Evolutionary conservation across 129 eudicot genomes (phyloP).

Genomic region (Flaveria ramosissima): DNA sequence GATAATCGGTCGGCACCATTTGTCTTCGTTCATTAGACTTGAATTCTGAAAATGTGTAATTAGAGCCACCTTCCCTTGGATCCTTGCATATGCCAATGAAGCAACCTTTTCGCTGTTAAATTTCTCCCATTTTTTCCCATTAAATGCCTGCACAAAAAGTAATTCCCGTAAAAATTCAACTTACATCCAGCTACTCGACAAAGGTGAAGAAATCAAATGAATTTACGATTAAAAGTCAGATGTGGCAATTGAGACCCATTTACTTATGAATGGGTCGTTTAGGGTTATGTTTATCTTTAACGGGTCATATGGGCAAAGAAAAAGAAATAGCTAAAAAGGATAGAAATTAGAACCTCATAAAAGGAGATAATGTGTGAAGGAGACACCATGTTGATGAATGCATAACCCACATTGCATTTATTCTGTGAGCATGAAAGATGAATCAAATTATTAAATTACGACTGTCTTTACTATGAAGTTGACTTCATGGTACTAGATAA

Average conservation of each 20-base stretch:
- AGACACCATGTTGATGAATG: slow-evolving; percentile 89
- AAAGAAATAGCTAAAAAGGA: slow-evolving; percentile 4
- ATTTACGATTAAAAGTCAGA: neutral
- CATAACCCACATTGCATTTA: slow-evolving; percentile 96
- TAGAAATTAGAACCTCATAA: slow-evolving; percentile 55
- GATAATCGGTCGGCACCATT: slow-evolving; percentile 84
- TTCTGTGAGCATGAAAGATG: slow-evolving; percentile 52
- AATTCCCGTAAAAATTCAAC: slow-evolving; percentile 5
- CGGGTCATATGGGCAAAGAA: neutral
- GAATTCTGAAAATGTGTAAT: slow-evolving; percentile 91
- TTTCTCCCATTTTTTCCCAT: slow-evolving; percentile 93
- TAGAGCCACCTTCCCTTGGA: slow-evolving; percentile 83
- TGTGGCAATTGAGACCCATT: neutral
- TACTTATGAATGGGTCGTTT: neutral
- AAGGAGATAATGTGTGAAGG: slow-evolving; percentile 82
- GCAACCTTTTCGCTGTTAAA: slow-evolving; percentile 94
- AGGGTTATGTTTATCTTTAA: neutral
- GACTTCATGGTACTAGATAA: neutral
- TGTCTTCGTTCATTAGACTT: slow-evolving; percentile 93
- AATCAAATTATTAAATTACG: slow-evolving; percentile 11
- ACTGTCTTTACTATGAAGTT: neutral
- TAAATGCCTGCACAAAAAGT: slow-evolving; percentile 54
- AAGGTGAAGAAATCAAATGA: neutral
- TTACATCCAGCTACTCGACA: neutral
- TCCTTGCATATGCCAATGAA: slow-evolving; percentile 87